Percentiles rank a stretch among this genome's conserved stretches.
Conservation (phyloP, 495 filamentous ascomycete genomes). For the Darksidea phi region DNA sequence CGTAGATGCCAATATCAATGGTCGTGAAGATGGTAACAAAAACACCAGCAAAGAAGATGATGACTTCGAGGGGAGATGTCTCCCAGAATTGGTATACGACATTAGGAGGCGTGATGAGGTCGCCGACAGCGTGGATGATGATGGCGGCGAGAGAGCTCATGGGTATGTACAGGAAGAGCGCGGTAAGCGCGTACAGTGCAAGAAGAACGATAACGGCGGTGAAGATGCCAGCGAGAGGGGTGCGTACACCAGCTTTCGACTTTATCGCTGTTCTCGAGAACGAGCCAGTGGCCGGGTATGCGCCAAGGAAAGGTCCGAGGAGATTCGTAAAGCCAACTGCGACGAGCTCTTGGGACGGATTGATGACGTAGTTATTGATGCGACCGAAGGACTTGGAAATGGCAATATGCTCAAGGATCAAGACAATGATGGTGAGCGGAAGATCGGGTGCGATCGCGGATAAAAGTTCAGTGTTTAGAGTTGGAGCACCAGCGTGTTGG, state of each 20-base stretch:
- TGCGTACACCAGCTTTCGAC: constrained; percentile 93
- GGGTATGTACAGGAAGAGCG: constrained; percentile 94
- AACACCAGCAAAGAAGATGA: constrained; percentile 94
- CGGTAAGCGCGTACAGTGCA: constrained; percentile 88
- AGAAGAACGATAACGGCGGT: constrained; percentile 85
- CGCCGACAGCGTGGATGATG: constrained; percentile 96
- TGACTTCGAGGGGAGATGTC: constrained; percentile 80
- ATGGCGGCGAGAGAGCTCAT: constrained; percentile 77
- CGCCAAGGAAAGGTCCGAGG: constrained; percentile 90
- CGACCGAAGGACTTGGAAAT: constrained; percentile 97
- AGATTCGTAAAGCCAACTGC: constrained; percentile 91
- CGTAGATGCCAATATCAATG: constrained; percentile 93
- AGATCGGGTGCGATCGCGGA: constrained; percentile 60
- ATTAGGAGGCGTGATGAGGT: constrained; percentile 90
- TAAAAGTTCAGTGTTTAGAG: constrained; percentile 61
- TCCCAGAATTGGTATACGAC: constrained; percentile 95
- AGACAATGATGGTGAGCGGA: constrained; percentile 84
- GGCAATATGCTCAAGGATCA: constrained; percentile 80
- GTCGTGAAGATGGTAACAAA: constrained; percentile 81
- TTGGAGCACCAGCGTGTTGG: constrained; percentile 71
- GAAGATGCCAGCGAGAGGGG: constrained; percentile 87
- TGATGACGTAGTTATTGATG: constrained; percentile 94
- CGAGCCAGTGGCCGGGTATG: constrained; percentile 90
- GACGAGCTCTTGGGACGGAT: constrained; percentile 94
- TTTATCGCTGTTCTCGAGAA: constrained; percentile 98